Evolutionary conservation across 768 basidiomycete species (phyloP).

Genomic region (Agrocybe pediades): DNA sequence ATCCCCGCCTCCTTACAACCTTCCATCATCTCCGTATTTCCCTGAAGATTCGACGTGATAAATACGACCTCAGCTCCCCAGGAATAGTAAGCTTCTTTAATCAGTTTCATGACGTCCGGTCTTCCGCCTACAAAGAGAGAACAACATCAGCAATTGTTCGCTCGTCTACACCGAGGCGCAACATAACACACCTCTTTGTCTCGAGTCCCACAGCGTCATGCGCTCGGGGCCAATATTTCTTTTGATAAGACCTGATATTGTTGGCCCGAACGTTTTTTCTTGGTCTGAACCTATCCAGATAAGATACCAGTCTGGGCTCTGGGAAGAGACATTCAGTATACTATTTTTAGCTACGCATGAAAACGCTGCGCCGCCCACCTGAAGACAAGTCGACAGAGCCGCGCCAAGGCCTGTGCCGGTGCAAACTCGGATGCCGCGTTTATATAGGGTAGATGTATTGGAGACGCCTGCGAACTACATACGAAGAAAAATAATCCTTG

Average conservation of each 20-base stretch:
- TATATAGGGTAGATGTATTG: slow-evolving; percentile 76
- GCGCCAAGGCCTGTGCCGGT: slow-evolving; percentile 86
- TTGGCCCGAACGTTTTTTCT: slow-evolving; percentile 84
- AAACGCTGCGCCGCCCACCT: slow-evolving; percentile 57
- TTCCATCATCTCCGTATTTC: slow-evolving; percentile 83
- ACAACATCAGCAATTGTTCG: neutral
- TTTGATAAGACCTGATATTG: slow-evolving; percentile 72
- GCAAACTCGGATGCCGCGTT: slow-evolving; percentile 81
- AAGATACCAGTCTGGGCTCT: slow-evolving; percentile 62
- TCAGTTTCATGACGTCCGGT: slow-evolving; percentile 77
- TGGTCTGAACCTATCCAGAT: slow-evolving; percentile 88
- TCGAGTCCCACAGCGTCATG: slow-evolving; percentile 78
- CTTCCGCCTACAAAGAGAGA: slow-evolving; percentile 54
- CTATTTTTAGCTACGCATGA: neutral
- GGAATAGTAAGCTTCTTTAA: slow-evolving; percentile 70
- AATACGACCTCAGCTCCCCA: slow-evolving; percentile 86
- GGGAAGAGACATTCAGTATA: slow-evolving; percentile 6
- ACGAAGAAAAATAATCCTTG: neutral
- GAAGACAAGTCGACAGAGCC: slow-evolving; percentile 77
- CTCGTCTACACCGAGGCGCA: neutral
- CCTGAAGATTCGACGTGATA: slow-evolving; percentile 78
- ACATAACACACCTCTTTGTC: slow-evolving; percentile 49
- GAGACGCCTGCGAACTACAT: slow-evolving; percentile 78
- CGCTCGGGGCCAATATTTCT: slow-evolving; percentile 70
- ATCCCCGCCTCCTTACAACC: slow-evolving; percentile 74